Conservation (phyloP, 345 rosid species). For the Laguncularia racemosa region DNA sequence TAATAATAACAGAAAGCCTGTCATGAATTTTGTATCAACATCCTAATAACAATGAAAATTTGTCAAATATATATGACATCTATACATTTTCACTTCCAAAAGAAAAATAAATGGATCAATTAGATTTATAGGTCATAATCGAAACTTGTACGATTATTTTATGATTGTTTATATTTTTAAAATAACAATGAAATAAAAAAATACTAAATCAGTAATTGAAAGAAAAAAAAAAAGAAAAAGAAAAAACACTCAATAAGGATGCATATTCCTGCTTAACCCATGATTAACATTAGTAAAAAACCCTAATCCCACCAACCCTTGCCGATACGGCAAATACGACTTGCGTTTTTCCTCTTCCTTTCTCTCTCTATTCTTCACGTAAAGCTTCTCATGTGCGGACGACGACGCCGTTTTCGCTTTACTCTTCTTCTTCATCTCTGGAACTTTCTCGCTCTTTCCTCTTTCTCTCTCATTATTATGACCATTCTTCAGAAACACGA, state of each 20-base stretch:
- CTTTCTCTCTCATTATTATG: background rate
- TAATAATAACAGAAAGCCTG: no score
- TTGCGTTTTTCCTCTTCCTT: constrained; percentile 46
- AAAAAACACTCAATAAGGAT: constrained; percentile 36
- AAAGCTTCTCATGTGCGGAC: constrained; percentile 37
- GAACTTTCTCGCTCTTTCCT: constrained; percentile 10
- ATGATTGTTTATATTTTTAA: no score
- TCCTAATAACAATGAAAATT: no score
- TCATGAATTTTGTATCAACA: no score
- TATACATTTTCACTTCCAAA: no score
- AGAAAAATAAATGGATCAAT: no score
- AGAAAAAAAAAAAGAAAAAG: background rate
- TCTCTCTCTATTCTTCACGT: constrained; percentile 39
- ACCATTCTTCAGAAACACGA: constrained; percentile 31
- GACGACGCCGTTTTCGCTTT: background rate
- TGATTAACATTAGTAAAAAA: constrained; percentile 49
- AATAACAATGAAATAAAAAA: background rate
- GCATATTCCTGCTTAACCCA: constrained; percentile 61
- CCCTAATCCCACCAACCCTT: constrained; percentile 34
- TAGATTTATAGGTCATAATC: no score
- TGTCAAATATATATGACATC: no score
- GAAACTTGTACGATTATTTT: no score
- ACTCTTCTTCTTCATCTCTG: background rate
- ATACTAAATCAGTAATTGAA: background rate
- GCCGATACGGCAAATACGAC: constrained; percentile 61